Evolutionary conservation across 208 protist genomes (phyloP).

Genomic region (Wallacemonas sp.): DNA sequence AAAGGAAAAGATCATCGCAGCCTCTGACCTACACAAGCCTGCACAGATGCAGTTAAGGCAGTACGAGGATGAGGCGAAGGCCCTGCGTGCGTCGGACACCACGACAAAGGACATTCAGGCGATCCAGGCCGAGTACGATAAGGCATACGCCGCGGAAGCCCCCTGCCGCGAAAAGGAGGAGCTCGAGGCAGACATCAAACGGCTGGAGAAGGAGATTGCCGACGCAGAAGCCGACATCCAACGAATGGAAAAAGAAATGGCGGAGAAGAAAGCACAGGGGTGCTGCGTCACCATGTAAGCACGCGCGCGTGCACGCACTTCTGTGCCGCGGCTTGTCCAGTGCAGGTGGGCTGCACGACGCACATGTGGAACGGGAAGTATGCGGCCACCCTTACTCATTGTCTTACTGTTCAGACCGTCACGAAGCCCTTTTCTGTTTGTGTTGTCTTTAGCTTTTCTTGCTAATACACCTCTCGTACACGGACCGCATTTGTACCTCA

Average conservation of each 20-base stretch:
- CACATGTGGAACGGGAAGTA: too few relatives aligned
- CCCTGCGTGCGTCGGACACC: conserved; percentile 14
- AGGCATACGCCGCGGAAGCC: conserved; percentile 23
- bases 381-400: too few relatives aligned
- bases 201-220: conserved; percentile 61
- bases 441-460: too few relatives aligned
- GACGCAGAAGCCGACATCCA: conserved; percentile 44
- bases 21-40: conserved; percentile 16
- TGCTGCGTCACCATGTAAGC: conserved; percentile 63
- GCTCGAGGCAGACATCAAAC: conserved; percentile 39
- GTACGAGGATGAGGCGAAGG: conserved; percentile 24
- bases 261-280: conserved; percentile 48
- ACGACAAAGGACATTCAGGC: conserved; percentile 15
- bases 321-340: background rate
- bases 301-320: background rate
- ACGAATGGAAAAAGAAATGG: conserved; percentile 44
- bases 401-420: too few relatives aligned
- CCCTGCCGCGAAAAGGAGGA: conserved; percentile 40
- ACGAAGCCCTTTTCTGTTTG: too few relatives aligned
- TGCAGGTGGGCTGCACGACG: background rate
- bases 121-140: conserved; percentile 50
- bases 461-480: too few relatives aligned
- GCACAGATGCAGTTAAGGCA: conserved; percentile 25
- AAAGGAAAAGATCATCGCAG: conserved; percentile 22
- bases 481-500: too few relatives aligned